Base-by-base conservation (phyloP, 2,329 filamentous ascomycete genomes). In the Chaetomium olivaceum region DNA sequence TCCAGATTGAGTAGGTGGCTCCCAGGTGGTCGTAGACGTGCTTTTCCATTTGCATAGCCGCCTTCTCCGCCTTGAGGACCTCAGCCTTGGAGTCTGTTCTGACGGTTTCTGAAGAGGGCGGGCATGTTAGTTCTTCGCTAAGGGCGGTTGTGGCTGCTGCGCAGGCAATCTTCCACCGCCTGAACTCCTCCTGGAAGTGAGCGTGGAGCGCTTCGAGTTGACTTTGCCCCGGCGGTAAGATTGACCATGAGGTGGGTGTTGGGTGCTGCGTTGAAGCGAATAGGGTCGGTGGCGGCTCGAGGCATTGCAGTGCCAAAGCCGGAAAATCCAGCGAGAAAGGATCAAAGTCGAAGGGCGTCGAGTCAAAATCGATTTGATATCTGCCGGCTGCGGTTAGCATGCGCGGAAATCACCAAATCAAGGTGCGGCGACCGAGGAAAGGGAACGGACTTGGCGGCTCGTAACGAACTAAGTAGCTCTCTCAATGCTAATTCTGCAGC, bases 271-370 rank as follows among this genome's bases (percentile, higher is more conserved):
- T 91, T 0, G 89, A 86, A 11, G 91, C 90, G 79, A 93, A 94
- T 7, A 97, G 82, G 0, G 92, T 95, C 4, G 91, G 89, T 3
- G 93, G 92, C 11, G 91, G 84, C 43, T 90, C 87, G 1, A 98
- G 86, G 70, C 94, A 89, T 69, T 90, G 91, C 12, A 97, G 85
- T 43, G 90, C 92, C 50, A 98, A 84, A 7, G 91, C 89, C 7
- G 93, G 92, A 73, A 97, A 97, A 66, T 92, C 92, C 75, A 96
- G 87, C 5, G 90, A 84, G 67, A 93, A 86, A 39, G 94, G 90
- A 70, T 97, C 91, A 78, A 97, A 96, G 70, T 94, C 91, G 72
- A 89, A 89, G 2, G 87, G 86, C 71, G 81, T 80, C 9, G 84
- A 84, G 60, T 80, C 79, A 69, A 82, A 80, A 67, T 87, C 82